Conservation (phyloP, 2,329 filamentous ascomycete genomes). For the Cryphonectria naterciae region DNA sequence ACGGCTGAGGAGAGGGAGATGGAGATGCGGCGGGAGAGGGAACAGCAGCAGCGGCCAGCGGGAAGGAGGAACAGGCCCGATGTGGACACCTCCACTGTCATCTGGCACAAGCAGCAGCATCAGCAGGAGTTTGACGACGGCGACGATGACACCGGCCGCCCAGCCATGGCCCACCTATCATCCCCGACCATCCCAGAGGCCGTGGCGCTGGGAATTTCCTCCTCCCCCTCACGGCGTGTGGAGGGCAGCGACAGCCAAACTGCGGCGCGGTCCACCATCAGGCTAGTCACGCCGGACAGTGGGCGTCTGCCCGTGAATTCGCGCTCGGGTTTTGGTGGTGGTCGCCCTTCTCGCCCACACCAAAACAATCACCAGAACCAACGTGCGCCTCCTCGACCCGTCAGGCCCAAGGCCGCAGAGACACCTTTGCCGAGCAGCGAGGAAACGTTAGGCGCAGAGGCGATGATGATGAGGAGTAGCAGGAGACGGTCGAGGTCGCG, state of each 20-base stretch:
- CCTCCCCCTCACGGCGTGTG: neutral
- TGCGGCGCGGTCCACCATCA: constrained; percentile 18
- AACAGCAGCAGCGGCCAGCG: neutral
- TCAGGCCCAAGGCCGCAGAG: constrained; percentile 24
- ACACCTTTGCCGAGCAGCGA: constrained; percentile 31
- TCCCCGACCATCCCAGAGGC: constrained; percentile 22
- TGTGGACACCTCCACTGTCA: neutral
- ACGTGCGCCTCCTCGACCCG: constrained; percentile 16
- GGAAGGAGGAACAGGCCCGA: neutral
- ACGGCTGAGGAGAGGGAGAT: constrained; percentile 22
- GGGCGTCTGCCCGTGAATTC: constrained; percentile 30
- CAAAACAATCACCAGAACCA: neutral
- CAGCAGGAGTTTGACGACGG: constrained; percentile 4
- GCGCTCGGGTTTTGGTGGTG: constrained; percentile 38
- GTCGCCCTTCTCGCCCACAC: constrained; percentile 9
- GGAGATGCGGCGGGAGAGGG: constrained; percentile 12
- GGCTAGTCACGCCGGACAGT: constrained; percentile 26
- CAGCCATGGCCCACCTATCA: constrained; percentile 29
- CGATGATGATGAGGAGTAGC: neutral
- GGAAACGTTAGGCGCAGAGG: constrained; percentile 5
- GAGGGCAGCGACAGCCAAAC: neutral
- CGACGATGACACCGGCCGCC: constrained; percentile 29
- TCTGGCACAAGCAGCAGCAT: neutral
- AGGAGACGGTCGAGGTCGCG: neutral
- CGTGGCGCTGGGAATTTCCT: constrained; percentile 33